phyloP scores from a whole-genome alignment of 2,329 filamentous ascomycete species.

The Aspergillus versicolor region DNA sequence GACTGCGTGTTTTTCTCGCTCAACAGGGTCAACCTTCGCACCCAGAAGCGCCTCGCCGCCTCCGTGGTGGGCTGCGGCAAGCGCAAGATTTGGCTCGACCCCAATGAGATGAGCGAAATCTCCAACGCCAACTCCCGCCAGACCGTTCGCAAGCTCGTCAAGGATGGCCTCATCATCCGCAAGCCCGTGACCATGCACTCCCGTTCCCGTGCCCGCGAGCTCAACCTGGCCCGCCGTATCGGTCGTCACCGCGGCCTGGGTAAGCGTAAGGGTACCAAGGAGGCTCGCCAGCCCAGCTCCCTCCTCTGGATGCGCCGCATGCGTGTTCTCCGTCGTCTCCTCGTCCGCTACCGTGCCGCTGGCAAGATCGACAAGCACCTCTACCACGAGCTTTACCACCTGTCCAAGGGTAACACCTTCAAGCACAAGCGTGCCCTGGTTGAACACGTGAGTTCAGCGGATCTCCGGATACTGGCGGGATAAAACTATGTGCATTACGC shows the following conservation, averaged over 20 bases:
- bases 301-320: slow-evolving; percentile 99
- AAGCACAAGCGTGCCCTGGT: slow-evolving; percentile 99
- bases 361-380: slow-evolving; percentile 99
- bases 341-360: slow-evolving; percentile 99
- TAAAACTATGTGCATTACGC: too few species aligned
- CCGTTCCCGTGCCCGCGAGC: slow-evolving; percentile 89
- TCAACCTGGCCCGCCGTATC: slow-evolving; percentile 90
- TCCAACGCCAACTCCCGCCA: slow-evolving; percentile 99
- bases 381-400: slow-evolving; percentile 99
- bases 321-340: slow-evolving; percentile 96
- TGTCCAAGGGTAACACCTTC: slow-evolving; percentile 99
- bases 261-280: slow-evolving; percentile 99
- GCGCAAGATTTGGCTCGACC: slow-evolving; percentile 99
- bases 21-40: slow-evolving; percentile 96
- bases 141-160: slow-evolving; percentile 98
- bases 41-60: slow-evolving; percentile 99
- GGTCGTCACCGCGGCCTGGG: slow-evolving; percentile 98
- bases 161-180: slow-evolving; percentile 99
- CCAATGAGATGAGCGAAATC: slow-evolving; percentile 99
- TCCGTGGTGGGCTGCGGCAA: slow-evolving; percentile 98
- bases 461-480: neutral
- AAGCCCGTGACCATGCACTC: slow-evolving; percentile 99
- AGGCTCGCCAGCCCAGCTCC: slow-evolving; percentile 98
- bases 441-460: slow-evolving; percentile 80
- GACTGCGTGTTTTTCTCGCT: slow-evolving; percentile 30